These are phyloP conservation scores for Liquidambar formosana DNA, from an alignment of 164 flowering plant species.

Conservation along the genomic window DNA sequence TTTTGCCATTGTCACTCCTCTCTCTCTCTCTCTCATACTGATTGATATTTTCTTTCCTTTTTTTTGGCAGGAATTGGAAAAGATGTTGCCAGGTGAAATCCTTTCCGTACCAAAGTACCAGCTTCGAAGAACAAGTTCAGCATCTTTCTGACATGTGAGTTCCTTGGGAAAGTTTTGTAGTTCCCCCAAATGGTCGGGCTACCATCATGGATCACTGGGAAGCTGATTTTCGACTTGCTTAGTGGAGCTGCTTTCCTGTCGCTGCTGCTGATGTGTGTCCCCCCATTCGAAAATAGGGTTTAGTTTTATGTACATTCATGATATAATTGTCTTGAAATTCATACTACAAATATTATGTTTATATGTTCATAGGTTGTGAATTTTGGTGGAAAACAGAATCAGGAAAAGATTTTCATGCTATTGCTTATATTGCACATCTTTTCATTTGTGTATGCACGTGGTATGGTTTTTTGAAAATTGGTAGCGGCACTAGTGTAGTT, in stretches of 20 bases:
- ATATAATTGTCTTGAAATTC: neutral
- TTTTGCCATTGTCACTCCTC: too few species aligned
- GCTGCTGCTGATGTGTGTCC: neutral
- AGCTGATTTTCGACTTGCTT: too few species aligned
- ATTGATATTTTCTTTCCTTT: slow-evolving; percentile 6
- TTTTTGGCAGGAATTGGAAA: slow-evolving; percentile 51
- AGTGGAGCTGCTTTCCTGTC: neutral
- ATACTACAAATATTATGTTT: neutral
- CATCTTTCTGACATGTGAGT: slow-evolving; percentile 33
- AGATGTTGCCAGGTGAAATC: slow-evolving; percentile 27
- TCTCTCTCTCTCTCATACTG: neutral
- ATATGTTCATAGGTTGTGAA: too few species aligned
- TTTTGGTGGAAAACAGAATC: too few species aligned
- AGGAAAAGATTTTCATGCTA: too few species aligned
- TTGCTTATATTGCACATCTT: too few species aligned
- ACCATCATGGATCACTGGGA: too few species aligned
- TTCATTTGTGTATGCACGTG: too few species aligned
- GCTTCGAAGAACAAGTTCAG: slow-evolving; percentile 71
- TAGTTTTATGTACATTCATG: slow-evolving; percentile 16
- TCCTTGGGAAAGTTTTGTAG: neutral
- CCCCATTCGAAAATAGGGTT: neutral
- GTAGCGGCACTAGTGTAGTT: too few species aligned
- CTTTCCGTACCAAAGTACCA: slow-evolving; percentile 51
- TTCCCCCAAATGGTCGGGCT: too few species aligned
- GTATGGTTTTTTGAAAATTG: too few species aligned